These are phyloP conservation scores for Fonsecaea nubica DNA, from an alignment of 2,329 filamentous ascomycete species.

Conservation along the genomic window DNA sequence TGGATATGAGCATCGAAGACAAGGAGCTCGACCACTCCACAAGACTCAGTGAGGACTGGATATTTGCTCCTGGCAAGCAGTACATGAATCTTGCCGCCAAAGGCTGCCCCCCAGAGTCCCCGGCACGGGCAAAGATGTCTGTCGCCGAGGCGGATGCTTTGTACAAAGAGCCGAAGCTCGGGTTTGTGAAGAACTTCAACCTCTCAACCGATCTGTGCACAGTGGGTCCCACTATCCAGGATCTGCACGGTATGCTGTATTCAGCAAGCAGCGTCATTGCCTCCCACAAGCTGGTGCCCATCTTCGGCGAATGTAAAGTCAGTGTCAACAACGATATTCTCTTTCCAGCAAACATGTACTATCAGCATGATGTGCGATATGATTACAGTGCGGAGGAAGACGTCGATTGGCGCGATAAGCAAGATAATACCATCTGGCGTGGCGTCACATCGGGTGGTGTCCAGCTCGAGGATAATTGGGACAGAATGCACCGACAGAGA, in stretches of 20 bases:
- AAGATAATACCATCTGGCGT: conserved; percentile 65
- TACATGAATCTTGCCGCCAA: conserved; percentile 67
- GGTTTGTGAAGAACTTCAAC: conserved; percentile 68
- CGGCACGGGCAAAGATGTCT: conserved; percentile 59
- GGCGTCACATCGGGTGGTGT: conserved; percentile 68
- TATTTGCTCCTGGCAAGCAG: conserved; percentile 51
- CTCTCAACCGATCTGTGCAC: conserved; percentile 68
- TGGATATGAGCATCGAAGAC: conserved; percentile 38
- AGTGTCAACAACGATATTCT: conserved; percentile 74
- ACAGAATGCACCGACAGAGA: conserved; percentile 48
- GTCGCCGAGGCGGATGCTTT: conserved; percentile 43
- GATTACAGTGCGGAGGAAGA: conserved; percentile 63
- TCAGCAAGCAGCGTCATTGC: conserved; percentile 63
- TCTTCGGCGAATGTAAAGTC: conserved; percentile 73
- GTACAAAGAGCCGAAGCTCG: conserved; percentile 55
- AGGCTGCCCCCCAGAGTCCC: conserved; percentile 64
- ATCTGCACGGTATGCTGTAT: conserved; percentile 70
- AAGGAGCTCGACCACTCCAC: conserved; percentile 34
- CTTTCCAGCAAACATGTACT: conserved; percentile 72
- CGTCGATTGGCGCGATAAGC: conserved; percentile 64
- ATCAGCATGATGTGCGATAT: conserved; percentile 64
- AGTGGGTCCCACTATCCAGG: conserved; percentile 68
- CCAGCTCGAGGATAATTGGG: conserved; percentile 54
- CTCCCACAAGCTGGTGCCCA: conserved; percentile 65
- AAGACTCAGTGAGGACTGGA: conserved; percentile 57